Percentiles rank a stretch among this genome's conserved stretches.
phyloP scores from a whole-genome alignment of 441 rosid genomes.

The Sinapis alba region DNA sequence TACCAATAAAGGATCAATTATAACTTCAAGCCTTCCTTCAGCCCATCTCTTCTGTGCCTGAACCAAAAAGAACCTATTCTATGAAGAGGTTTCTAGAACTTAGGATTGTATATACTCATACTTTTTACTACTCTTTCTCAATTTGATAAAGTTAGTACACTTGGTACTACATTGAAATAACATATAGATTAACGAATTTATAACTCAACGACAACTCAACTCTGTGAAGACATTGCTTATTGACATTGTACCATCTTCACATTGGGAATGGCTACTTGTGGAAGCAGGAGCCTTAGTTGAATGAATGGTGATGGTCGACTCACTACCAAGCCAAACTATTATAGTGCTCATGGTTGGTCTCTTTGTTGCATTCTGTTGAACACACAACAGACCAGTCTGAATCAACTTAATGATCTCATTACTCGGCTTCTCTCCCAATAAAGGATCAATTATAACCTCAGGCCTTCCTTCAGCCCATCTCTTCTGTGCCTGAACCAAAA shows the following conservation, averaged over 20 bases:
- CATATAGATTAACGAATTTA: too few relatives aligned
- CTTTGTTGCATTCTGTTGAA: slow-evolving; percentile 32
- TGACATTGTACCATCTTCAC: neutral
- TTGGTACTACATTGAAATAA: too few relatives aligned
- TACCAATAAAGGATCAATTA: slow-evolving; percentile 30
- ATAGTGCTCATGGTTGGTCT: slow-evolving; percentile 37
- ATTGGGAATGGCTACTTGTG: slow-evolving; percentile 2
- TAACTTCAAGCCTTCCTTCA: slow-evolving; percentile 13
- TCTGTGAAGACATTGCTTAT: neutral
- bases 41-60: slow-evolving; percentile 28
- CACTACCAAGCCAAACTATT: slow-evolving; percentile 15
- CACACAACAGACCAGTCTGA: slow-evolving; percentile 40
- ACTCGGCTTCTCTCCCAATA: neutral
- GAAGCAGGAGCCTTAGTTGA: too few relatives aligned
- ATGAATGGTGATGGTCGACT: too few relatives aligned
- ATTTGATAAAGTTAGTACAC: too few relatives aligned
- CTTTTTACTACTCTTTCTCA: too few relatives aligned
- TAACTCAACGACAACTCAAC: neutral
- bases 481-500: slow-evolving; percentile 25
- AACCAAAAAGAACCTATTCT: neutral
- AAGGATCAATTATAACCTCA: slow-evolving; percentile 29
- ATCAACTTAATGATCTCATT: slow-evolving; percentile 40
- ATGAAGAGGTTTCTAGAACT: too few relatives aligned
- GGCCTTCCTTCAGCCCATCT: slow-evolving; percentile 28
- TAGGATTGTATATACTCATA: too few relatives aligned